Conservation (phyloP, 805 yeast species). For the Schwanniomyces yamadae region DNA sequence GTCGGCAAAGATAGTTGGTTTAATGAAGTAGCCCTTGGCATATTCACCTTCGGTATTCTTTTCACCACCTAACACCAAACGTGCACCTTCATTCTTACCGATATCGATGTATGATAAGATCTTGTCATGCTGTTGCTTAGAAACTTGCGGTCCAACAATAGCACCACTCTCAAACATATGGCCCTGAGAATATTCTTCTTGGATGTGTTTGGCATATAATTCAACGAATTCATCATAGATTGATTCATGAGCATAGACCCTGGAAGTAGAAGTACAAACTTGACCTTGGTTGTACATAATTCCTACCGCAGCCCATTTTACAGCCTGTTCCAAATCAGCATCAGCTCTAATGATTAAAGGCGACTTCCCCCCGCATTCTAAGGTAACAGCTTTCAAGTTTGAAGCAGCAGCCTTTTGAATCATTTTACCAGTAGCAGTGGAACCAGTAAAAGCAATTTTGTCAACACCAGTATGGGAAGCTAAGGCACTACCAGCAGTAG, state of each 20-base stretch:
- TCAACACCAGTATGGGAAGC: constrained; percentile 58
- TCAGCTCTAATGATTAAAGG: constrained; percentile 63
- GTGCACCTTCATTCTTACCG: constrained; percentile 47
- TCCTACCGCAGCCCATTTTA: constrained; percentile 66
- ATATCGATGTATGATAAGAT: constrained; percentile 43
- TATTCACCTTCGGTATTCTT: constrained; percentile 38
- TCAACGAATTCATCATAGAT: constrained; percentile 54
- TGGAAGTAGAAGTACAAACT: constrained; percentile 66
- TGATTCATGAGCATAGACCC: constrained; percentile 57
- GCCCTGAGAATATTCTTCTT: constrained; percentile 54
- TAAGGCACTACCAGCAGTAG: constrained; percentile 65
- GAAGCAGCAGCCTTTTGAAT: constrained; percentile 61
- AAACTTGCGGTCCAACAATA: constrained; percentile 63
- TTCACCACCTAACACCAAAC: constrained; percentile 41
- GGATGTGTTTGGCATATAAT: constrained; percentile 45
- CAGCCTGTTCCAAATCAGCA: constrained; percentile 64
- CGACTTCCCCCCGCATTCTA: constrained; percentile 75
- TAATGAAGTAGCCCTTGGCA: constrained; percentile 60
- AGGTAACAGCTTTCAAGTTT: constrained; percentile 61
- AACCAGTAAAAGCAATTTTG: constrained; percentile 66
- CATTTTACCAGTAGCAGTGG: constrained; percentile 64
- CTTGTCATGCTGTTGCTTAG: constrained; percentile 55
- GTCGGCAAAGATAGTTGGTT: constrained; percentile 76
- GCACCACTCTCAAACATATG: constrained; percentile 47
- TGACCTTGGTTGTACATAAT: constrained; percentile 66